Evolutionary conservation across 441 rosid species (phyloP).

Genomic region (Gossypium gossypioides): DNA sequence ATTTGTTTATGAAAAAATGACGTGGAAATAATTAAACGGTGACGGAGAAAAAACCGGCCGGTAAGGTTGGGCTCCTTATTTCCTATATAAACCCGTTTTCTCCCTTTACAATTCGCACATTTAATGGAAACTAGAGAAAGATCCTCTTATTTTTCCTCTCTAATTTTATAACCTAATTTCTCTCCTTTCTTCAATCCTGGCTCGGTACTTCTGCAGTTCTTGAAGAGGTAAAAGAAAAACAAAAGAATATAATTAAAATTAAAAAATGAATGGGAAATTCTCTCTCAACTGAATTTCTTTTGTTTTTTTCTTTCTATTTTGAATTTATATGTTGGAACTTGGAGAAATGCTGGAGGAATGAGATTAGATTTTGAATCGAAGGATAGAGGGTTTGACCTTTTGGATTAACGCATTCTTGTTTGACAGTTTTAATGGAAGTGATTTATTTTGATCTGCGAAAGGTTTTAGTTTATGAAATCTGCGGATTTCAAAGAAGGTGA

Average conservation of each 20-base stretch:
- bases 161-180: not conserved
- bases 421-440: not conserved
- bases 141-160: not conserved
- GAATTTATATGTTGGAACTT: conserved; percentile 7
- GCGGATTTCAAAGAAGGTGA: not conserved
- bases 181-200: conserved; percentile 1
- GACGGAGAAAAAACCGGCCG: conserved; percentile 36
- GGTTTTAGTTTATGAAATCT: not conserved
- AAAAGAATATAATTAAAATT: not conserved
- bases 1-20: not conserved
- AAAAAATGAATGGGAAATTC: not conserved
- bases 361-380: conserved; percentile 3
- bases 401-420: conserved; percentile 7
- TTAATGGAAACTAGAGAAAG: not conserved
- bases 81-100: conserved; percentile 52
- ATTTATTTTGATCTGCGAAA: conserved; percentile 12
- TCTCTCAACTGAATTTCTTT: conserved; percentile 1
- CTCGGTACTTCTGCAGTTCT: conserved; percentile 10
- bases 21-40: conserved; percentile 29
- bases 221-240: conserved; percentile 26
- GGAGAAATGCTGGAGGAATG: conserved; percentile 3
- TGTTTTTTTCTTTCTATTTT: not conserved
- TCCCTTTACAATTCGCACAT: conserved; percentile 18
- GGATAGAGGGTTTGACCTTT: conserved; percentile 13
- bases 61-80: conserved; percentile 27